Percentiles rank a stretch among this genome's conserved stretches.
Conservation (phyloP, 805 yeast genomes). For the Ogataea ramenticola region DNA sequence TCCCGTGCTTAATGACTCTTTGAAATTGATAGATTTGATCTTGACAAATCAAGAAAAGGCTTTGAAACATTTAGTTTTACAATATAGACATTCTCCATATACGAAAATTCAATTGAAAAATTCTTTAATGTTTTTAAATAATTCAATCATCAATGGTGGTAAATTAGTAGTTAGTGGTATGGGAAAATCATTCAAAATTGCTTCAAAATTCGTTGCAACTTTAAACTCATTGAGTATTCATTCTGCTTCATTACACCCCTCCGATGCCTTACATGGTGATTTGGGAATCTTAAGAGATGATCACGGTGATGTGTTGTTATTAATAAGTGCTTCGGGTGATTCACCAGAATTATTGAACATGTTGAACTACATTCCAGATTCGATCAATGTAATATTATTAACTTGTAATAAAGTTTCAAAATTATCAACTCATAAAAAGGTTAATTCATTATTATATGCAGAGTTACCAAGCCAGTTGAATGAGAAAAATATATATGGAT, state of each 20-base stretch:
- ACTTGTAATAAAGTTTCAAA: conserved; percentile 56
- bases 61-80: conserved; percentile 34
- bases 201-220: conserved; percentile 73
- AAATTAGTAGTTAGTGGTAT: conserved; percentile 75
- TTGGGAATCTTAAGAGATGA: conserved; percentile 60
- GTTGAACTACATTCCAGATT: conserved; percentile 48
- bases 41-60: conserved; percentile 42
- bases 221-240: conserved; percentile 71
- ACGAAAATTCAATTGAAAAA: conserved; percentile 36
- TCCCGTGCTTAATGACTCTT: conserved; percentile 15
- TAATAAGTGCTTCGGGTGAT: conserved; percentile 76
- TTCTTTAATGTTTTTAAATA: conserved; percentile 37
- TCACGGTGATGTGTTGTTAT: conserved; percentile 48
- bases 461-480: conserved; percentile 49
- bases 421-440: conserved; percentile 43
- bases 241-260: conserved; percentile 65
- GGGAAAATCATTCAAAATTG: conserved; percentile 80
- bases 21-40: conserved; percentile 30
- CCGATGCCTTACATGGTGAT: conserved; percentile 89
- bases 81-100: conserved; percentile 38
- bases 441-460: conserved; percentile 49
- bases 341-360: conserved; percentile 65
- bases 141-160: conserved; percentile 42
- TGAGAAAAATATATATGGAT: conserved; percentile 63
- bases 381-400: conserved; percentile 50